Conservation (phyloP, 139 green algal genomes). For the Micractinium sp. region DNA sequence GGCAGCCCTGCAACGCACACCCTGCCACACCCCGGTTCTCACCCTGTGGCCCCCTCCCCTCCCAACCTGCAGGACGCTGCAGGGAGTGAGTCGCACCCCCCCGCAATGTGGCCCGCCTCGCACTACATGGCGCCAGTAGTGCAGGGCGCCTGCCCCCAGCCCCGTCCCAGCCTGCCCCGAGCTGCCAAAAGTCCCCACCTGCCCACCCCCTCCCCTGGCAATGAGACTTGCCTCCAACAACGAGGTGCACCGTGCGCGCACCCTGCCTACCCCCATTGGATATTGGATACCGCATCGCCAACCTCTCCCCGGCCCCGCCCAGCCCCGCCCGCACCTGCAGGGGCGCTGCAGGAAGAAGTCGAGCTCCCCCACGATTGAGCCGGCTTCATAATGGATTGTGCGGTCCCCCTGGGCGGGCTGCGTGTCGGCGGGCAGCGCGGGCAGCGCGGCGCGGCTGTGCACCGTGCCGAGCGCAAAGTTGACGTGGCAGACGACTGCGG, state of each 20-base stretch:
- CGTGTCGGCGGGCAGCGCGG: conserved; percentile 5
- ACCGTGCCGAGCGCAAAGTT: conserved; percentile 16
- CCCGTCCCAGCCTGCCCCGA: background rate
- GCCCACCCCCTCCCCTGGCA: no score
- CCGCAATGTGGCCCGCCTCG: no score
- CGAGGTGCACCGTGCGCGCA: no score
- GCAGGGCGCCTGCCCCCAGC: no score
- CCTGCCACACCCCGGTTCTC: no score
- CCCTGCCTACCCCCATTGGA: no score
- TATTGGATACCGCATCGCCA: background rate
- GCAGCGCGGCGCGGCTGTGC: conserved; percentile 28
- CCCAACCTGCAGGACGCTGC: no score
- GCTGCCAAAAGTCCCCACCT: background rate
- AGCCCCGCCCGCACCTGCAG: conserved; percentile 6
- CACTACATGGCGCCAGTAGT: no score
- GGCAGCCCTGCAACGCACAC: no score
- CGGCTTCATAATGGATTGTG: conserved; percentile 23
- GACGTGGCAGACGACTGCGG: conserved; percentile 15
- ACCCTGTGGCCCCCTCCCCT: no score
- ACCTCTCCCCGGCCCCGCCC: background rate
- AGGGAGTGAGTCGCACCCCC: no score
- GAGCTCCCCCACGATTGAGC: conserved; percentile 44
- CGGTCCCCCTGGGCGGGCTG: background rate
- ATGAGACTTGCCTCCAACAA: no score
- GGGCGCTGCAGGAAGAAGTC: conserved; percentile 62